These are phyloP conservation scores for Colletotrichum somersetense DNA, from an alignment of 2,329 filamentous ascomycete genomes.

Conservation along the genomic window DNA sequence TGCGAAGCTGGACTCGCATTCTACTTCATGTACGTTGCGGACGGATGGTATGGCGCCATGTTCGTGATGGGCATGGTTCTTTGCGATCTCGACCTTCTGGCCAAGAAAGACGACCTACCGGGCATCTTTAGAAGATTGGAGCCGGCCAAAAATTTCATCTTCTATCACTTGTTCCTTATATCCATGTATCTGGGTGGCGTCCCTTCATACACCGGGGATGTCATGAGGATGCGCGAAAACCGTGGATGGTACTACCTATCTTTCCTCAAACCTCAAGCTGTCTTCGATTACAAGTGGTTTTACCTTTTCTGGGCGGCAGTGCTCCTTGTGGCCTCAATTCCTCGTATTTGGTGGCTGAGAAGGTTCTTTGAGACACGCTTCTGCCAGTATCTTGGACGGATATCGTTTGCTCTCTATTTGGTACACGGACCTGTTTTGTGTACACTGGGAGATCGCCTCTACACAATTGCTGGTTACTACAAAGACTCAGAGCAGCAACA, in stretches of 20 bases:
- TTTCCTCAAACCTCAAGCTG: constrained; percentile 70
- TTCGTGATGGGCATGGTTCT: constrained; percentile 44
- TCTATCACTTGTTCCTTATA: constrained; percentile 52
- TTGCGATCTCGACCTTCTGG: constrained; percentile 58
- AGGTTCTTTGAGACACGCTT: constrained; percentile 62
- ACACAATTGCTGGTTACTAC: constrained; percentile 70
- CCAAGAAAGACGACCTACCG: constrained; percentile 62
- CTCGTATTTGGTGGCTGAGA: constrained; percentile 55
- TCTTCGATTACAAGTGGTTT: constrained; percentile 65
- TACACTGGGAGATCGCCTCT: constrained; percentile 67
- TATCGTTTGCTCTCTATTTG: constrained; percentile 72
- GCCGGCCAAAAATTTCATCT: constrained; percentile 64
- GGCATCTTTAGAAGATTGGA: constrained; percentile 59
- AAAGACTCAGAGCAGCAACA: constrained; percentile 61
- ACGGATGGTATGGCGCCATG: constrained; percentile 55
- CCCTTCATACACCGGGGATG: constrained; percentile 42
- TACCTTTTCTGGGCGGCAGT: constrained; percentile 55
- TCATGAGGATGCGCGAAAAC: constrained; percentile 21
- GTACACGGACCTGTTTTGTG: constrained; percentile 70
- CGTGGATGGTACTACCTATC: constrained; percentile 51
- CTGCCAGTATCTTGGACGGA: constrained; percentile 70
- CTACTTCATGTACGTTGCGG: constrained; percentile 52
- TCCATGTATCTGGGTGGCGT: constrained; percentile 50
- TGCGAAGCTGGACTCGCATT: constrained; percentile 49
- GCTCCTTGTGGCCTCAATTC: constrained; percentile 51